A percentile compares a stretch with the other conserved stretches of the same genome.
Conservation (phyloP, 345 rosid species). For the Lepidium africanum region DNA sequence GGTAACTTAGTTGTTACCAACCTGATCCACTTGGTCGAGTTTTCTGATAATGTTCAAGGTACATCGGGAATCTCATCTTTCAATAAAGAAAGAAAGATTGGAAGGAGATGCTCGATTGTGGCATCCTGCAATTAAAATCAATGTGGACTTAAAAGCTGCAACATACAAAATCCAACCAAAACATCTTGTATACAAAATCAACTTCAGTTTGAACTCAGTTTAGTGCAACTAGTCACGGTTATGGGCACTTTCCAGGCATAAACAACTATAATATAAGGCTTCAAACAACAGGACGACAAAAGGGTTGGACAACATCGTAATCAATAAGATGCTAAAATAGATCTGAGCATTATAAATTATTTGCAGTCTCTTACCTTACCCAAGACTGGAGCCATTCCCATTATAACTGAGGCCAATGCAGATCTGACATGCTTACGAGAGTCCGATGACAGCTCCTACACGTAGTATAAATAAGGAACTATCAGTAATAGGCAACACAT, state of each 20-base stretch:
- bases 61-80: constrained; percentile 98
- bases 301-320: background rate
- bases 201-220: background rate
- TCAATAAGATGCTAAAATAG: background rate
- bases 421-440: constrained; percentile 78
- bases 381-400: constrained; percentile 85
- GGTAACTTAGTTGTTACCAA: constrained; percentile 21
- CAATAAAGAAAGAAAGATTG: constrained; percentile 87
- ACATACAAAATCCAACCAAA: background rate
- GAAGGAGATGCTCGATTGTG: constrained; percentile 89
- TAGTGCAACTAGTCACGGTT: background rate
- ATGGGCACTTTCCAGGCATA: background rate
- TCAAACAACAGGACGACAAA: background rate
- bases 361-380: constrained; percentile 40
- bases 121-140: constrained; percentile 52
- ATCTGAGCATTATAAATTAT: constrained; percentile 26
- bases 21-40: constrained; percentile 99
- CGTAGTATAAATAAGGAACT: too few species aligned
- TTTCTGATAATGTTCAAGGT: constrained; percentile 90
- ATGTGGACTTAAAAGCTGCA: background rate
- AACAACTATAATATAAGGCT: background rate
- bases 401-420: constrained; percentile 80
- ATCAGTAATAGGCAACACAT: too few species aligned
- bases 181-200: background rate
- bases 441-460: constrained; percentile 74